Conservation (phyloP, 352 stramenopile genomes). For the Globisporangium takayamanum region DNA sequence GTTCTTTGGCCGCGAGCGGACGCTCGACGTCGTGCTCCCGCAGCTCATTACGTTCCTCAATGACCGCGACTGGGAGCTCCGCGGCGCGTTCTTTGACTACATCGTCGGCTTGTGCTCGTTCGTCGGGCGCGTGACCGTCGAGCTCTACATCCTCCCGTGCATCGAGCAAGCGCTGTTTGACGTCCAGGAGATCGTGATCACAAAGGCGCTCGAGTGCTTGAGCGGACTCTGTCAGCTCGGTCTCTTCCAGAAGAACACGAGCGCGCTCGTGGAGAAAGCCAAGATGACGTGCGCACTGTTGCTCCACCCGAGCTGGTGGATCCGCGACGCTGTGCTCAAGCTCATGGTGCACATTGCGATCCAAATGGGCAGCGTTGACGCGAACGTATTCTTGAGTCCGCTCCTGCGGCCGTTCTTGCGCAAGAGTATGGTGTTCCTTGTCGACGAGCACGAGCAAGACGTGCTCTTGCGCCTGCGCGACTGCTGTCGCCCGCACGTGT, state of each 20-base stretch:
- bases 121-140: constrained; percentile 89
- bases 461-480: constrained; percentile 52
- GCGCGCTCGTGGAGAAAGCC: constrained; percentile 77
- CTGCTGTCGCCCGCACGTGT: constrained; percentile 62
- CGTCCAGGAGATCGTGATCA: constrained; percentile 94
- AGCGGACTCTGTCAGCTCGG: constrained; percentile 87
- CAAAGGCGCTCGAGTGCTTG: constrained; percentile 89
- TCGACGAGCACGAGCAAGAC: constrained; percentile 46
- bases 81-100: constrained; percentile 88
- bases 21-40: constrained; percentile 93
- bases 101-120: constrained; percentile 93
- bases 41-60: constrained; percentile 97
- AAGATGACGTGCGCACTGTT: constrained; percentile 81
- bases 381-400: constrained; percentile 89
- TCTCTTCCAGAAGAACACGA: constrained; percentile 86
- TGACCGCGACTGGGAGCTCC: constrained; percentile 90
- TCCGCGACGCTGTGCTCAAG: constrained; percentile 76
- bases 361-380: constrained; percentile 86
- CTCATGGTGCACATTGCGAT: constrained; percentile 83
- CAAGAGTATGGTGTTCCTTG: constrained; percentile 76
- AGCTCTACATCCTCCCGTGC: constrained; percentile 96
- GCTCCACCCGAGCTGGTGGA: constrained; percentile 86
- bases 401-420: constrained; percentile 87
- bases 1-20: constrained; percentile 95
- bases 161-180: constrained; percentile 97